Evolutionary conservation across 164 flowering plant genomes (phyloP), one percentile per base, ranked within the genome.

Genomic region (Berberis vulgaris): DNA sequence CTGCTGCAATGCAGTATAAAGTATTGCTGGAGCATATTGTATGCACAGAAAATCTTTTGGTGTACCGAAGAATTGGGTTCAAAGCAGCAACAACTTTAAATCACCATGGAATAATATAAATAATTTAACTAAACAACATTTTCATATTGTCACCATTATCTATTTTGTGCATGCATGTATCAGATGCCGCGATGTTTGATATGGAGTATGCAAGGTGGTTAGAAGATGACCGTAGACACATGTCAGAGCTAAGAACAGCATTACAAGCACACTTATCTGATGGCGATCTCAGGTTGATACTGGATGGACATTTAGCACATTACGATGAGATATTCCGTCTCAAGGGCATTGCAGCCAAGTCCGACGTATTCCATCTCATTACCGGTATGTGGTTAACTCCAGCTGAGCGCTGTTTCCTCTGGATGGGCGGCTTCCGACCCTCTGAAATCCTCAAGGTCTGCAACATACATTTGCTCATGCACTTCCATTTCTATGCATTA

Each of bases 371-470:
- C 64, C 97, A 91, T 67, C 84, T 95, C 54, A 80, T 88, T 8
- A 86, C 89, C 2, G 99, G 99, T 46, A 84, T 87, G 88, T 95
- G 99, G 99, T 73, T 82, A 0, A 81, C 94, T 43, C 93, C 97
- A 0, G 94, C 96, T 0, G 99, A 95, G 70, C 94, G 99, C 1
- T 95, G 96, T 75, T 95, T 95, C 80, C 88, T 91, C 2, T 95
- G 97, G 99, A 89, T 95, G 90, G 97, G 96, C 2, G 99, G 97
- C n/a, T 95, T 95, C 49, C 73, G 92, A 45, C 99, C 99, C 4
- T 95, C 99, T 0, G 97, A 91, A 38, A 94, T 95, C 67, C 82
- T 95, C 76, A 89, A 89, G 94, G 99, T 94, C 55, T 54, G 43
- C 5, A 40, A 57, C 10, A 2, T 3, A 41, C 7, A 26, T 3